Conservation (phyloP, 2,329 filamentous ascomycete genomes). For the Rhynchosporium graminicola region DNA sequence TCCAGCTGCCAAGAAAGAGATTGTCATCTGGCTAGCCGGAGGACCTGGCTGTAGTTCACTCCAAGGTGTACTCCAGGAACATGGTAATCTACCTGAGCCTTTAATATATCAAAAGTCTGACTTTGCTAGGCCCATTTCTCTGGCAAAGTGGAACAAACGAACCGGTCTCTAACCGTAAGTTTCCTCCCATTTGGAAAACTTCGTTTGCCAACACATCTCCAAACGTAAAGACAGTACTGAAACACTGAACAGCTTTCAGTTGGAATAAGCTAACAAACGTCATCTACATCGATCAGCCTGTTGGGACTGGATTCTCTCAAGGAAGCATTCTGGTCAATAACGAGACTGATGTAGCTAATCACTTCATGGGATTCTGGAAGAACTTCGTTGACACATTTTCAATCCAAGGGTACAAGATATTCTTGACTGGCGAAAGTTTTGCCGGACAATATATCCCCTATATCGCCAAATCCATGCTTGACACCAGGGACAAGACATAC, state of each 20-base stretch:
- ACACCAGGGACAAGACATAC: slow-evolving; percentile 52
- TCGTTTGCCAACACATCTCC: not conserved
- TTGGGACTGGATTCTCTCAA: slow-evolving; percentile 53
- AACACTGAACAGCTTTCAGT: slow-evolving; percentile 24
- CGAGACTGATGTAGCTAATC: slow-evolving; percentile 53
- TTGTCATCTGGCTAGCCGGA: slow-evolving; percentile 83
- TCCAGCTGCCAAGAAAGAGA: slow-evolving; percentile 48
- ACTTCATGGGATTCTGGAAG: slow-evolving; percentile 64
- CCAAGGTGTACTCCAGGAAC: slow-evolving; percentile 77
- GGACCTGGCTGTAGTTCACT: slow-evolving; percentile 94
- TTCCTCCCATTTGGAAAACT: not conserved
- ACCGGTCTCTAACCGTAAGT: slow-evolving; percentile 31
- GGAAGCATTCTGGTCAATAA: slow-evolving; percentile 53
- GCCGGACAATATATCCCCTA: slow-evolving; percentile 49
- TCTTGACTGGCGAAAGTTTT: slow-evolving; percentile 62
- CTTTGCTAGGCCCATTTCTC: slow-evolving; percentile 28
- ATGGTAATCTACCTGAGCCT: slow-evolving; percentile 21
- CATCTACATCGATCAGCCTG: slow-evolving; percentile 38
- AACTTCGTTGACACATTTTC: slow-evolving; percentile 61
- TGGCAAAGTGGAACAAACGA: slow-evolving; percentile 37
- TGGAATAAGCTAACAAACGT: slow-evolving; percentile 38
- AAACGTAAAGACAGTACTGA: not conserved
- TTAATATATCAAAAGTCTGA: not conserved
- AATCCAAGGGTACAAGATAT: slow-evolving; percentile 59
- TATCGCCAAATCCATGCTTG: slow-evolving; percentile 55